A percentile compares a stretch with the other conserved stretches of the same genome.
phyloP scores from a whole-genome alignment of 768 basidiomycete genomes.

The Boletales sp. region DNA sequence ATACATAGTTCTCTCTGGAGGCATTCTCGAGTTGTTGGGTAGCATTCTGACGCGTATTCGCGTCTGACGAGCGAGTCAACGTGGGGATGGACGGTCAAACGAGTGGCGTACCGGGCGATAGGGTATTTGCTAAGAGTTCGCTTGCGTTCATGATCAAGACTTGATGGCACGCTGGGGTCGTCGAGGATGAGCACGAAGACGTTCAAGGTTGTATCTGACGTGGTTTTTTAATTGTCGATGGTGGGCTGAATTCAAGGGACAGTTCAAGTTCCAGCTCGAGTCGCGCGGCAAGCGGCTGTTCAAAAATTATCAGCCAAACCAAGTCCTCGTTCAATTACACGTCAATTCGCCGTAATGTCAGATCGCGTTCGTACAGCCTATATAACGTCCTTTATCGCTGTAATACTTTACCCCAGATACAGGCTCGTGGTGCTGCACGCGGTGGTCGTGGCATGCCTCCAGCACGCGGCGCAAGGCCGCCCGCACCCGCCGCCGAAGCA shows the following conservation, averaged over 20 bases:
- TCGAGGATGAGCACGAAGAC: conserved; percentile 19
- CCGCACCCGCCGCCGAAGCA: conserved; percentile 15
- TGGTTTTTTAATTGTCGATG: background rate
- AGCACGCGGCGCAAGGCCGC: conserved; percentile 17
- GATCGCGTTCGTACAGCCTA: conserved; percentile 26
- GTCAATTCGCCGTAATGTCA: conserved; percentile 26
- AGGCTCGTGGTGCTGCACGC: conserved; percentile 60
- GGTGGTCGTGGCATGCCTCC: conserved; percentile 42
- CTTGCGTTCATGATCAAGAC: conserved; percentile 77
- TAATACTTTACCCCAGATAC: background rate
- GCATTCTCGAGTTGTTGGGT: conserved; percentile 86
- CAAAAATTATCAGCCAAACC: conserved; percentile 18
- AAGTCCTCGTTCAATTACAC: conserved; percentile 10
- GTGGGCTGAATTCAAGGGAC: conserved; percentile 29
- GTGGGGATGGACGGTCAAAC: conserved; percentile 17
- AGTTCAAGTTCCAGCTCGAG: conserved; percentile 11
- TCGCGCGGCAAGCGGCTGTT: conserved; percentile 35
- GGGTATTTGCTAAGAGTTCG: conserved; percentile 87
- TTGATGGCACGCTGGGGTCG: conserved; percentile 20
- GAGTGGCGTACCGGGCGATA: conserved; percentile 71
- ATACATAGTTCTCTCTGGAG: conserved; percentile 84
- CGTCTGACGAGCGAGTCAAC: conserved; percentile 49
- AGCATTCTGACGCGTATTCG: conserved; percentile 86
- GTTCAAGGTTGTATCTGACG: background rate
- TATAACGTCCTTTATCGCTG: background rate